These are phyloP conservation scores for Artemisia argyi DNA, from an alignment of 129 eudicot species.

Conservation along the genomic window DNA sequence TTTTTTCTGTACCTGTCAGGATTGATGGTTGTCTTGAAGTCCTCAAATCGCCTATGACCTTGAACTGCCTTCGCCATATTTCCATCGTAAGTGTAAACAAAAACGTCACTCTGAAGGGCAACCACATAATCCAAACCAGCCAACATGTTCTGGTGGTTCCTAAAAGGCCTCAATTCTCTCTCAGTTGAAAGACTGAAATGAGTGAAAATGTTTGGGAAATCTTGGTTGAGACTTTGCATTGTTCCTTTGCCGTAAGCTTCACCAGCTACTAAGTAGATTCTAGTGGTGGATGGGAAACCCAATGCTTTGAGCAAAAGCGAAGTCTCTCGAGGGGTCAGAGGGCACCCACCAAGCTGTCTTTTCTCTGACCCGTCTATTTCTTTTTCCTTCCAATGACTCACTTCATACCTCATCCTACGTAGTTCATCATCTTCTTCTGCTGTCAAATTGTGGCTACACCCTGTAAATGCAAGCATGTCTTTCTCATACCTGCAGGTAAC, in stretches of 20 bases:
- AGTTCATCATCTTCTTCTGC: conserved; percentile 87
- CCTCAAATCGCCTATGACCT: conserved; percentile 91
- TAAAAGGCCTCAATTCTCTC: conserved; percentile 78
- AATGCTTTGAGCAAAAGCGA: conserved; percentile 81
- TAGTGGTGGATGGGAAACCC: conserved; percentile 66
- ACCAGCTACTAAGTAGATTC: conserved; percentile 90
- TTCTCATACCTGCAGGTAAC: conserved; percentile 74
- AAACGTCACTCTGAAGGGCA: conserved; percentile 89
- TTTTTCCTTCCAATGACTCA: conserved; percentile 96
- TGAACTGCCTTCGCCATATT: conserved; percentile 99
- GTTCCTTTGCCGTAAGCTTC: conserved; percentile 94
- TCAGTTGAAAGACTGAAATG: conserved; percentile 75
- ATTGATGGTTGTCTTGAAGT: conserved; percentile 85
- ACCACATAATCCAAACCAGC: conserved; percentile 96
- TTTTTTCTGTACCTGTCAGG: conserved; percentile 74
- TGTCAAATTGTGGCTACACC: conserved; percentile 94
- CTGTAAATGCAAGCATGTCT: conserved; percentile 99
- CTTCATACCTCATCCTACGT: conserved; percentile 78
- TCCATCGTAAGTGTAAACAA: conserved; percentile 94
- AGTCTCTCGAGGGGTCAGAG: conserved; percentile 90
- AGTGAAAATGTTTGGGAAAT: conserved; percentile 79
- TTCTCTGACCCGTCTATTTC: conserved; percentile 85
- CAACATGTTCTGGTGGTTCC: conserved; percentile 88
- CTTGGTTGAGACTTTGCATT: conserved; percentile 65
- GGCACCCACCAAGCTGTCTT: conserved; percentile 92